Base-by-base conservation (phyloP, 1,284 basidiomycete species). In the Cutaneotrichosporon mucoides region DNA sequence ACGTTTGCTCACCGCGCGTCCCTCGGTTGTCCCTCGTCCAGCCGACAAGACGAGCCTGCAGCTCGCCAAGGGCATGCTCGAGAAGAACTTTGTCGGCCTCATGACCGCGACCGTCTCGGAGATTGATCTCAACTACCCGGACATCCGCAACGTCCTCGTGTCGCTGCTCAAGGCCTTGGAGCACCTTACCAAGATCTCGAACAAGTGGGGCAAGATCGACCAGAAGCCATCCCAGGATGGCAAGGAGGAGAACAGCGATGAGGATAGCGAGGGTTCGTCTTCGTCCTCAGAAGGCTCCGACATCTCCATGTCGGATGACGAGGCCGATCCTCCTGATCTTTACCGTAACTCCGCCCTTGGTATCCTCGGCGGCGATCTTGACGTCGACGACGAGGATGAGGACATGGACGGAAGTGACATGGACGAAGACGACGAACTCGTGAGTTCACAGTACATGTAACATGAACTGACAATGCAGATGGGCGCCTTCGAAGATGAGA, bases 341-440 rank as follows among this genome's bases (percentile, higher is more conserved):
- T 99, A 99, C 79, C 88, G 95, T 60, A 96, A 95, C 77, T 99
- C 95, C 1, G 90, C 92, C 5, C 83, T 99, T 43, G 96, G 95
- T 68, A 94, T 99, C 80, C 91, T 88, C 72, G 87, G 86, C 68
- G 91, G 76, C 37, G 79, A 78, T 2, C 69, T 76, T 63, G 78
- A 75, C 36, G 79, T 83, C 61, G 76, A 84, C 57, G 82, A 83
- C 34, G 88, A 88, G 45, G 88, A 88, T 56, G 89, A 87, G 48
- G 86, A 85, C 35, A 88, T 86, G 42, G 89, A 86, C 11, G 88
- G 87, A n/a, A 78, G 76, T 13, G 88, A 88, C 56, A 89, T 91
- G 59, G 88, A 89, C 35, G 90, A 92, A 57, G 91, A 92, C 84
- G 90, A 92, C 13, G 72, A 71, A 8, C 62, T 69, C 51, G 67